Conservation (phyloP, 306 rosid genomes). For the Dalbergia cultrata region DNA sequence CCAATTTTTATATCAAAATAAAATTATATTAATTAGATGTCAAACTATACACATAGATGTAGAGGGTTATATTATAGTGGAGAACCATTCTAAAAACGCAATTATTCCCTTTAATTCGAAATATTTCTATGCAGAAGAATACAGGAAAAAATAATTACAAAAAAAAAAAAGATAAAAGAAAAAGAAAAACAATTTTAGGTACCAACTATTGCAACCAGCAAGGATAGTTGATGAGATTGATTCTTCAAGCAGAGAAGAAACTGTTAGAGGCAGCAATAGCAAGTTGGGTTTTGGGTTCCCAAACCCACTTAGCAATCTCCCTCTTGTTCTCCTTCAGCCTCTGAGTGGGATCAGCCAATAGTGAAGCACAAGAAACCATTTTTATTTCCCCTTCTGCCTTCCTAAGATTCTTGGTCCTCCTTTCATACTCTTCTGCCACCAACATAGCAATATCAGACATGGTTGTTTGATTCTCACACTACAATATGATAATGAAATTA, state of each 20-base stretch:
- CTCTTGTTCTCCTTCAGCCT: conserved; percentile 43
- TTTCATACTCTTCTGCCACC: conserved; percentile 81
- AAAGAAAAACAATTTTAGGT: neutral
- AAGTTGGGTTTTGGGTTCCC: conserved; percentile 69
- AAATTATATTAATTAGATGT: too few relatives aligned
- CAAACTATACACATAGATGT: neutral
- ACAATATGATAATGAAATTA: neutral
- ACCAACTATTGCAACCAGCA: neutral
- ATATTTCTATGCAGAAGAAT: neutral
- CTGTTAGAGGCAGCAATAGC: conserved; percentile 70
- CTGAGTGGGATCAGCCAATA: conserved; percentile 23
- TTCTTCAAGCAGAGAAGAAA: conserved; percentile 76
- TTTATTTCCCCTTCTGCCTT: conserved; percentile 25
- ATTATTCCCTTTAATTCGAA: neutral
- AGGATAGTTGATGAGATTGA: neutral
- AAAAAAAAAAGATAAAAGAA: neutral
- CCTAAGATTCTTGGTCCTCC: conserved; percentile 53
- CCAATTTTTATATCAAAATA: too few relatives aligned
- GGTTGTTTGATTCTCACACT: neutral
- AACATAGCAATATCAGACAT: conserved; percentile 85
- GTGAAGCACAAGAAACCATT: conserved; percentile 47
- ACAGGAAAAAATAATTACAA: neutral
- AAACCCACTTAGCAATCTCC: conserved; percentile 39
- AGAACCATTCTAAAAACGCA: neutral
- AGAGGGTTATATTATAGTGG: neutral